Evolutionary conservation across 2,329 filamentous ascomycete genomes (phyloP).

Genomic region (Mycogone perniciosa): DNA sequence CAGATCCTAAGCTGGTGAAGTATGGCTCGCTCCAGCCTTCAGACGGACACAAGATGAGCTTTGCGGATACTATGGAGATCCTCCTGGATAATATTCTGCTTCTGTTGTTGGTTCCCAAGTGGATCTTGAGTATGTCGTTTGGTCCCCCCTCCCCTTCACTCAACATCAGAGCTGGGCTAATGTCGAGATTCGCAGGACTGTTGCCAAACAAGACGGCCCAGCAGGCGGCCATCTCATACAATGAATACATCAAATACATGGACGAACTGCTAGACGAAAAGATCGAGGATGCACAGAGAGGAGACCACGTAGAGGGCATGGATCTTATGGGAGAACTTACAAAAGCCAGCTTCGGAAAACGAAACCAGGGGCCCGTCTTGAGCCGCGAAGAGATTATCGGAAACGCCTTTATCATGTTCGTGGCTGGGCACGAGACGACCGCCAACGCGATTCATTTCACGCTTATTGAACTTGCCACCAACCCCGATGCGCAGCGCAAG

Average conservation of each 20-base stretch:
- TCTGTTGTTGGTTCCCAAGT: constrained; percentile 53
- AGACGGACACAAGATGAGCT: constrained; percentile 56
- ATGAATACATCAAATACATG: constrained; percentile 65
- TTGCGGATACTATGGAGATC: constrained; percentile 54
- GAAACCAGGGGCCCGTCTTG: constrained; percentile 33
- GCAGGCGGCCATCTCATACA: constrained; percentile 46
- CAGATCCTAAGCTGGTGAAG: constrained; percentile 41
- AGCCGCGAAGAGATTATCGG: constrained; percentile 61
- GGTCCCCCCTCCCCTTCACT: not conserved
- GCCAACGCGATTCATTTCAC: constrained; percentile 70
- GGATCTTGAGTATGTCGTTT: constrained; percentile 42
- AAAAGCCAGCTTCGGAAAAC: constrained; percentile 31
- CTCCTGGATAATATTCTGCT: constrained; percentile 58
- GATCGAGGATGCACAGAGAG: constrained; percentile 33
- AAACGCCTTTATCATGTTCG: constrained; percentile 61
- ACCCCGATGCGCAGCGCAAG: constrained; percentile 55
- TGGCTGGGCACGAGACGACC: constrained; percentile 77
- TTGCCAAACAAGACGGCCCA: constrained; percentile 47
- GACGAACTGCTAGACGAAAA: constrained; percentile 61
- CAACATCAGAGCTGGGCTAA: not conserved
- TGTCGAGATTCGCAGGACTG: constrained; percentile 23
- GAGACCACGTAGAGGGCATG: constrained; percentile 39
- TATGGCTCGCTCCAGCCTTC: constrained; percentile 41
- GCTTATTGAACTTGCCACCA: constrained; percentile 60
- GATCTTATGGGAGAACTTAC: constrained; percentile 48